Conservation (phyloP, 306 rosid species). For the Vicia villosa region DNA sequence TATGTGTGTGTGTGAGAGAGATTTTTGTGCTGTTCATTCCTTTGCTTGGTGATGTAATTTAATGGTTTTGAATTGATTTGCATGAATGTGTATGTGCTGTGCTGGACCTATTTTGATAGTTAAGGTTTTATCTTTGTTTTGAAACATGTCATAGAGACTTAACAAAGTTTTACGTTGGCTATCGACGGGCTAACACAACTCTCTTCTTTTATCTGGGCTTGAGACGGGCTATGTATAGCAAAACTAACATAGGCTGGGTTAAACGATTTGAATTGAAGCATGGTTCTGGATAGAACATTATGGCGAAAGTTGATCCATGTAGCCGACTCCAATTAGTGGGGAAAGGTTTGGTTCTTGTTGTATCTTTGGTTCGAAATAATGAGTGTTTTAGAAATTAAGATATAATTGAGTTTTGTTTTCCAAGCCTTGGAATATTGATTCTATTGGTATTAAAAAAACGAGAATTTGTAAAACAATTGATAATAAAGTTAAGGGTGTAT, state of each 20-base stretch:
- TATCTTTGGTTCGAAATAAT: neutral
- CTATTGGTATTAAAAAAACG: neutral
- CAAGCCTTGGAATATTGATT: neutral
- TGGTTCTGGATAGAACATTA: too few species aligned
- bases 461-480: neutral
- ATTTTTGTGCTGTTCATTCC: neutral
- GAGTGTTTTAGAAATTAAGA: neutral
- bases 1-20: neutral
- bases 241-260: too few species aligned
- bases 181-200: too few species aligned
- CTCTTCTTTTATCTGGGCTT: too few species aligned
- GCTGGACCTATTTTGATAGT: neutral
- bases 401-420: neutral
- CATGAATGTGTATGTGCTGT: neutral
- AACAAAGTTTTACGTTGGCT: too few species aligned
- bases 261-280: too few species aligned
- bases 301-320: too few species aligned
- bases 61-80: constrained; percentile 30
- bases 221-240: too few species aligned
- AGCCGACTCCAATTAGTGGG: too few species aligned
- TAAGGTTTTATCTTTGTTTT: neutral
- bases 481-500: neutral
- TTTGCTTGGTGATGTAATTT: constrained; percentile 5
- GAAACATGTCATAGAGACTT: too few species aligned
- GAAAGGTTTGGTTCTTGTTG: too few species aligned